Base-by-base conservation (phyloP, 140 eudicot genomes). In the Bidens hawaiensis region DNA sequence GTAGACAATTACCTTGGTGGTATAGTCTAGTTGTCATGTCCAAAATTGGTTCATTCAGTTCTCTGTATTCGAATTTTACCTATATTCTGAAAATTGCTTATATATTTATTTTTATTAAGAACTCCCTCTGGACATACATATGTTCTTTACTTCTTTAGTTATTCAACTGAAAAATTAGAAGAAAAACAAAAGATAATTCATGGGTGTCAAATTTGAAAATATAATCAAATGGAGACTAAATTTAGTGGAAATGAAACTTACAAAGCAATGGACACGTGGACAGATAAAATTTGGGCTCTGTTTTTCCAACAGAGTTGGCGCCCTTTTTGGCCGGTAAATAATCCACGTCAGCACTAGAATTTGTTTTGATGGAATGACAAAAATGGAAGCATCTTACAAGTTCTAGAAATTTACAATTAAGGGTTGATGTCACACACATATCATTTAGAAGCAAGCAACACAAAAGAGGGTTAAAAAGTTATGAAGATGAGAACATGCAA, bases 291-390 rank as follows among this genome's bases (percentile, higher is more conserved):
- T 28, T 62, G 40, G 63, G 42, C 50, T 63, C 59, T 51, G 19
- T 25, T 14, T 62, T 52, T 17, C 25, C 46, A 24, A 23, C 21
- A 17, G 23, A 48, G 69, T 26, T 61, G 70, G 64, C 76, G 64
- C 46, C 41, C 18, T 26, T 31, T 52, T 33, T 63, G 14, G 43
- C 68, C 68, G 60, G 75, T 60, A 60, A 15, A 23, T 60, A 47
- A 14, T 46, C 62, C 62, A 63, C 4, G 60, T 69, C 67, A 33
- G 18, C 46, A 45, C 10, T 9, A 45, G 6, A 4, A 46, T 46
- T 45, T 47, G 27, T 22, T 28, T 21, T 15, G 11, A 46, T 46
- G 17, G 12, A 10, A 46, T 16, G 10, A 42, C 23, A 8, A 10
- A 19, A 27, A 49, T 49, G 27, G 55, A 49, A 49, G 28, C 27